Base-by-base conservation (phyloP, 805 yeast species). In the Saturnispora halmiae region DNA sequence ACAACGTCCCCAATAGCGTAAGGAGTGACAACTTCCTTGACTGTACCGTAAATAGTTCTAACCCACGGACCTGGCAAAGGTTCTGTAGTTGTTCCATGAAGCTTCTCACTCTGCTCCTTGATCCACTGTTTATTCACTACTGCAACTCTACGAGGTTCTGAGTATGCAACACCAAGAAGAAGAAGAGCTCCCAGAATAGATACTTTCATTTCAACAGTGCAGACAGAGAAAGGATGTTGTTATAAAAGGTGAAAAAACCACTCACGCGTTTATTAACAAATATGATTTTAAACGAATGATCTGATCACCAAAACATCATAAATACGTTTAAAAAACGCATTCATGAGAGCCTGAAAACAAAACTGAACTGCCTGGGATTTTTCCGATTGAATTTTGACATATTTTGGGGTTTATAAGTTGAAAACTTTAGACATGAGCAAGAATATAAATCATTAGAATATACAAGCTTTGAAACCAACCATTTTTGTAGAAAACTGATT, bases 1-100 rank as follows among this genome's bases (percentile, higher is more conserved):
- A 83, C 77, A 45, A 79, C 73, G 15, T 80, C 80, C 11, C 69
- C 79, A 47, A 78, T 67, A 18, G 76, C 76, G 0, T 81, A 73
- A 4, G 85, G 85, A 1, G 70, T 66, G 22, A 77, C 80, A 24
- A 82, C 66, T 54, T 82, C 92, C 5, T 51, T 63, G 9, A 69
- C 52, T 1, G 72, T 60, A 1, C 67, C 67, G 46, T 76, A 77
- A 34, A 82, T 72, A 0, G 94, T 83, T 57, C 94, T 72, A 13
- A 70, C 38, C 95, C 95, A 84, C 2, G 86, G 79, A 41, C 64
- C 64, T 4, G 74, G 78, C 1, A 58, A 53, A 4, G 48, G 46
- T 13, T 45, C 40, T 4, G 42, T 25, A 3, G 28, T 13, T 3
- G 51, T 40, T 13, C 52, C 52, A 18, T 45, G 38, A 6, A 41